A percentile compares a stretch with the other conserved stretches of the same genome.
Evolutionary conservation across 176 grass and related monocot species (phyloP).

Genomic region (Lolium multiflorum): DNA sequence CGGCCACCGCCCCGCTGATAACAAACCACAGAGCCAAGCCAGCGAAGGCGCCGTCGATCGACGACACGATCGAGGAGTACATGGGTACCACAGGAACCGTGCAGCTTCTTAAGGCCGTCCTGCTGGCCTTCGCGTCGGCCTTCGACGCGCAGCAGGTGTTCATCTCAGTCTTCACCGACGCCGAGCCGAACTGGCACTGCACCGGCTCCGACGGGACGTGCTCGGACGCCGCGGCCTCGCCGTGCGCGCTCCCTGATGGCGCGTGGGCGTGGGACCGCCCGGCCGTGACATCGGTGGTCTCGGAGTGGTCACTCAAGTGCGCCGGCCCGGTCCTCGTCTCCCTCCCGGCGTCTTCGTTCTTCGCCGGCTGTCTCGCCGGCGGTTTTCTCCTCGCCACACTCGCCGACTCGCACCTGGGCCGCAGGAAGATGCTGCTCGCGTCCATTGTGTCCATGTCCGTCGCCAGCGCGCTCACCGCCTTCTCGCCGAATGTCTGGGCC

Average conservation of each 20-base stretch:
- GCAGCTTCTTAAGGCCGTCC: conserved; percentile 65
- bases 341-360: conserved; percentile 82
- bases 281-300: conserved; percentile 48
- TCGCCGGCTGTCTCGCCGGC: conserved; percentile 76
- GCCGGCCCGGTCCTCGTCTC: conserved; percentile 63
- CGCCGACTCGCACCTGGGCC: conserved; percentile 77
- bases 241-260: conserved; percentile 56
- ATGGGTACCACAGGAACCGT: conserved; percentile 44
- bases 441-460: conserved; percentile 14
- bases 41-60: background rate
- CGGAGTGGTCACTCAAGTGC: conserved; percentile 85
- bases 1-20: conserved; percentile 55
- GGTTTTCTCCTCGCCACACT: conserved; percentile 82
- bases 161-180: conserved; percentile 91
- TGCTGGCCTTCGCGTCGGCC: conserved; percentile 71
- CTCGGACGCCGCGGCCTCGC: conserved; percentile 38
- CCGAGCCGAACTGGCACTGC: conserved; percentile 80
- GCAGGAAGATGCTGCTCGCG: conserved; percentile 73
- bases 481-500: too few relatives aligned
- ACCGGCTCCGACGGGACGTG: conserved; percentile 44
- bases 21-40: conserved; percentile 28
- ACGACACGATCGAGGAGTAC: conserved; percentile 66
- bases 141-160: conserved; percentile 98
- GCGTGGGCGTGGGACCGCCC: conserved; percentile 62
- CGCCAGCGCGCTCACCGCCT: too few relatives aligned